Percentiles rank a stretch among this genome's conserved stretches.
These are phyloP conservation scores for Calocybe cyanea DNA, from an alignment of 768 basidiomycete genomes.

Conservation along the genomic window DNA sequence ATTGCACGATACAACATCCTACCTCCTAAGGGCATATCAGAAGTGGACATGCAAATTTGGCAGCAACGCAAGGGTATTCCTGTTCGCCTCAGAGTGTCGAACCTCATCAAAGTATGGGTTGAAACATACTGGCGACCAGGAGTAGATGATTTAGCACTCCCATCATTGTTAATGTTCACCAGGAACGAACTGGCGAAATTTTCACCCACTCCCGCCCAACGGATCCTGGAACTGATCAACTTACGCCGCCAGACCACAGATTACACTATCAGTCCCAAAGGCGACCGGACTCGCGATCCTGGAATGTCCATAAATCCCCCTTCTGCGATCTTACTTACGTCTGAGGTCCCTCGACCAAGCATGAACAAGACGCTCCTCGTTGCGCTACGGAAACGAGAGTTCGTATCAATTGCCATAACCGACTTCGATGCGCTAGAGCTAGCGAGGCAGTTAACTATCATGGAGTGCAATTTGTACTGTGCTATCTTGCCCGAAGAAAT, in stretches of 20 bases:
- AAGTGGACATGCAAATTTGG: slow-evolving; percentile 70
- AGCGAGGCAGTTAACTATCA: slow-evolving; percentile 89
- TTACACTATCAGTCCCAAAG: slow-evolving; percentile 49
- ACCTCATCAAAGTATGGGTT: slow-evolving; percentile 93
- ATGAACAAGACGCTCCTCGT: slow-evolving; percentile 78
- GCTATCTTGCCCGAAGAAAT: slow-evolving; percentile 87
- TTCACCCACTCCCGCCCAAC: slow-evolving; percentile 67
- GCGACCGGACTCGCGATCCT: slow-evolving; percentile 67
- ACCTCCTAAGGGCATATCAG: slow-evolving; percentile 53
- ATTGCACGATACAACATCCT: slow-evolving; percentile 81
- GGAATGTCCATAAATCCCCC: slow-evolving; percentile 72
- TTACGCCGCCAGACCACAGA: slow-evolving; percentile 49
- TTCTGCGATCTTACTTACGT: slow-evolving; percentile 33
- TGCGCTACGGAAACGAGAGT: slow-evolving; percentile 63
- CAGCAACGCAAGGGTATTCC: slow-evolving; percentile 85
- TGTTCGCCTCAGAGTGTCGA: slow-evolving; percentile 85
- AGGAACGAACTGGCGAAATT: slow-evolving; percentile 54
- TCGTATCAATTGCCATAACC: slow-evolving; percentile 60
- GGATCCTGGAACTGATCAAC: slow-evolving; percentile 66
- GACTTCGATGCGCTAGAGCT: slow-evolving; percentile 94
- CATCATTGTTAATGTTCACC: slow-evolving; percentile 55
- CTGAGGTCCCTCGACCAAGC: slow-evolving; percentile 81
- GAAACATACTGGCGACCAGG: slow-evolving; percentile 86
- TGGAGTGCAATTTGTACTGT: slow-evolving; percentile 88
- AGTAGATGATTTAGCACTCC: slow-evolving; percentile 64